Evolutionary conservation across 192 early-diverging fungal genomes (phyloP), one percentile per base, ranked within the genome.

Genomic region (Helicostylum pulchrum): DNA sequence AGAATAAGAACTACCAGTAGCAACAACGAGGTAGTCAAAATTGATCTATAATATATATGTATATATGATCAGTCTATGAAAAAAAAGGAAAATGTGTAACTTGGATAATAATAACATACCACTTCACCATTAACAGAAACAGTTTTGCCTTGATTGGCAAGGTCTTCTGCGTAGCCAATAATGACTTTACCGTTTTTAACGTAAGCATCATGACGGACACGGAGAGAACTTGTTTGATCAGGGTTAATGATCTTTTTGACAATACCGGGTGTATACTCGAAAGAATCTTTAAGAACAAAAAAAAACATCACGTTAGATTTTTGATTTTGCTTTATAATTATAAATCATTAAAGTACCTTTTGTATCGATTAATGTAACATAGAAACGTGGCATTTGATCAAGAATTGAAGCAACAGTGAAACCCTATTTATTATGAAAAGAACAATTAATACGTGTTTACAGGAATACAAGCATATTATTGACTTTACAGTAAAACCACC

Each of bases 11-110:
- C 68, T 67, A 20, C 73, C 73, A 0, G 73, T 75, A 14, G 67
- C 73, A 15, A 75, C 49, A 11, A 75, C 73, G 0, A 75, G 62
- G 48, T 75, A 75, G 43, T 75, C 73, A 61, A 67, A 75, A 11
- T 45, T 11, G 14, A 75, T 67, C 73, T 75, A 19, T 4, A 12
- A 57, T 51, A 19, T n/a, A n/a, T n/a, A n/a, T n/a, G n/a, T n/a
- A n/a, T n/a, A n/a, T 17, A 14, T 9, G 44, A 0, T 45, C 44
- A 45, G 44, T 45, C 44, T n/a, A n/a, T n/a, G n/a, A n/a, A 45
- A 15, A 2, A 44, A 57, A 7, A 46, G 52, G 17, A 21, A 31
- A 39, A 50, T 8, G 14, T 50, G 12, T 26, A 26, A 26, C 26
- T 26, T 26, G 26, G 26, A 26, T 47, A 43, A 36, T 17, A n/a